These are phyloP conservation scores for Spizellomyces sp. DNA, from an alignment of 192 early-diverging fungal species.

Conservation along the genomic window DNA sequence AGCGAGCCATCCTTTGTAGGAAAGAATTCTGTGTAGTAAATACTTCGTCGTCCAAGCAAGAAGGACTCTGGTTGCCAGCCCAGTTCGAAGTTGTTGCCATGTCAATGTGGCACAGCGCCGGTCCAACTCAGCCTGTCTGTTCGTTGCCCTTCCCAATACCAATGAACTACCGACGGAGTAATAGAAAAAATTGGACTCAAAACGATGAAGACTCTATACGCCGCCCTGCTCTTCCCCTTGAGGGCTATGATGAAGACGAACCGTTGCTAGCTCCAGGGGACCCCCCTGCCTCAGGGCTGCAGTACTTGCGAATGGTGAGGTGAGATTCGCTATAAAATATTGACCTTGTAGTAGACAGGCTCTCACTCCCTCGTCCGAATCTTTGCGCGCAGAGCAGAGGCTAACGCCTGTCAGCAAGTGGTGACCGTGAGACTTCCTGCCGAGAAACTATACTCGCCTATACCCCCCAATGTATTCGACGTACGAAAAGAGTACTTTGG, in stretches of 20 bases:
- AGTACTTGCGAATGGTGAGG: slow-evolving; percentile 31
- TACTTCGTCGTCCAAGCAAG: not conserved
- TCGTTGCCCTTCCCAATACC: no score
- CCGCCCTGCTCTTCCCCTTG: slow-evolving; percentile 26
- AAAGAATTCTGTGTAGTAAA: not conserved
- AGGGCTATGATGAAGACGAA: slow-evolving; percentile 22
- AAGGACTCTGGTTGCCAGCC: no score
- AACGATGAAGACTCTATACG: slow-evolving; percentile 21
- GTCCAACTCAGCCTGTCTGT: no score
- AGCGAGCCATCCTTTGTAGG: slow-evolving; percentile 5
- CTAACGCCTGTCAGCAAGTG: slow-evolving; percentile 20
- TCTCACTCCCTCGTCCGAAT: not conserved
- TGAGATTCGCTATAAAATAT: not conserved
- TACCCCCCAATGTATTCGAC: slow-evolving; percentile 10
- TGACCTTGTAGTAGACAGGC: not conserved
- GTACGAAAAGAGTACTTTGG: slow-evolving; percentile 23
- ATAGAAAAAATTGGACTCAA: slow-evolving; percentile 14
- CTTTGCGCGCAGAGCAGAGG: slow-evolving; percentile 16
- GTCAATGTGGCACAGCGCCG: no score
- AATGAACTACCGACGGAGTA: not conserved
- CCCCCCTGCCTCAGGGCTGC: slow-evolving; percentile 15
- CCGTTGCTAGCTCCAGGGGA: not conserved
- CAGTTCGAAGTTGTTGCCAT: no score
- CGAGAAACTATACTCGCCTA: not conserved
- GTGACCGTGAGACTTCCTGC: not conserved